Conservation (phyloP, 2,329 filamentous ascomycete species). For the Cladosporium sp. region DNA sequence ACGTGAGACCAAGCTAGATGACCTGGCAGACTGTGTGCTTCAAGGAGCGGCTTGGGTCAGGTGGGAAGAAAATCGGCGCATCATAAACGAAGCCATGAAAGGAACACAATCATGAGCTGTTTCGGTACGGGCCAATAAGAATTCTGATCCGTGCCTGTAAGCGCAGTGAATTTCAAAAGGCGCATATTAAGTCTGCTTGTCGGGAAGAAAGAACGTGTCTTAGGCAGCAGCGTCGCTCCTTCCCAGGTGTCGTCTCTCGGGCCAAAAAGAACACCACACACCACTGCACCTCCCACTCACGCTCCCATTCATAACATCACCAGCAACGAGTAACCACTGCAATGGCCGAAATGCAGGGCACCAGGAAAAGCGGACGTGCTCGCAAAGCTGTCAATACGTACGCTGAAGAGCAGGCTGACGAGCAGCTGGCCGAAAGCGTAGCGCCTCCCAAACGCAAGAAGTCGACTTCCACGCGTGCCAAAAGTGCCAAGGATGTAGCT, state of each 20-base stretch:
- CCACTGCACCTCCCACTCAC: not conserved
- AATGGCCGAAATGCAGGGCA: slow-evolving; percentile 6
- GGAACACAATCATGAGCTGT: not conserved
- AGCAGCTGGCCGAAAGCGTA: not conserved
- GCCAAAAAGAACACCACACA: not conserved
- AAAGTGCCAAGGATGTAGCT: not conserved
- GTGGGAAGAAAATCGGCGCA: slow-evolving; percentile 60
- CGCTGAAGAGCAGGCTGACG: slow-evolving; percentile 19
- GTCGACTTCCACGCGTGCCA: not conserved
- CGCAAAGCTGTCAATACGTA: slow-evolving; percentile 18
- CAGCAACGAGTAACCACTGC: not conserved
- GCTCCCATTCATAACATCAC: not conserved
- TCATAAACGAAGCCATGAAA: slow-evolving; percentile 12
- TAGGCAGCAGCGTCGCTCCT: slow-evolving; percentile 3
- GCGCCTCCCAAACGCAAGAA: slow-evolving; percentile 12
- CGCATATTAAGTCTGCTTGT: no score
- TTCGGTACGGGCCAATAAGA: no score
- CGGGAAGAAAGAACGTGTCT: not conserved
- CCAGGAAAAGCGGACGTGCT: slow-evolving; percentile 18
- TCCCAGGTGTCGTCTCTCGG: not conserved
- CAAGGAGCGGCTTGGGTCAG: slow-evolving; percentile 73
- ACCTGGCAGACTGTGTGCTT: slow-evolving; percentile 73
- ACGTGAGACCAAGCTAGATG: slow-evolving; percentile 63
- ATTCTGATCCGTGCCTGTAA: no score
- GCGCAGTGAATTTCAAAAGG: no score